phyloP scores from a whole-genome alignment of 345 rosid genomes.

The Acer yangbiense region DNA sequence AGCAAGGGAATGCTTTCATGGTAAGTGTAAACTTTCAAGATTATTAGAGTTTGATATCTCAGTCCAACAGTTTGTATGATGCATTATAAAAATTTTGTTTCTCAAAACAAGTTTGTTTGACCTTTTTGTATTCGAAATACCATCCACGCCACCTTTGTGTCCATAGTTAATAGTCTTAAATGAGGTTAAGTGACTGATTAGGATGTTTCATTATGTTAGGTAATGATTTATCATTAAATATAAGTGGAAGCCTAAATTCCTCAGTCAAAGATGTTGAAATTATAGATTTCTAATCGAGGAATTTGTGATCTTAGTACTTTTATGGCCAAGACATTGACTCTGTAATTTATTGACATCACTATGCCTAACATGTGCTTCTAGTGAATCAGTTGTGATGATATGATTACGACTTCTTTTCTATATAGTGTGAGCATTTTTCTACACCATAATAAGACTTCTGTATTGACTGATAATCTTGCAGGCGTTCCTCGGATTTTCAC shows the following conservation, averaged over 20 bases:
- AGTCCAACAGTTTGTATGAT: neutral
- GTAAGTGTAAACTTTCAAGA: slow-evolving; percentile 35
- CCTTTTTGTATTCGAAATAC: neutral
- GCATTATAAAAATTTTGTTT: neutral
- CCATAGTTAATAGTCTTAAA: neutral
- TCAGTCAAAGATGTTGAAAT: neutral
- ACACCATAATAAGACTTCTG: neutral
- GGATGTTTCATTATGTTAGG: neutral
- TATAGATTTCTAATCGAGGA: too few species aligned
- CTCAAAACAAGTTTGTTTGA: too few species aligned
- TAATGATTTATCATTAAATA: neutral
- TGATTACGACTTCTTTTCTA: neutral
- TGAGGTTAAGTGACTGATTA: neutral
- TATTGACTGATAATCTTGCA: slow-evolving; percentile 28
- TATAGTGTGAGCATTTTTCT: slow-evolving; percentile 3
- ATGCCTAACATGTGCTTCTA: neutral
- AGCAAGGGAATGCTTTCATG: slow-evolving; percentile 94
- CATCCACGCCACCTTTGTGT: neutral
- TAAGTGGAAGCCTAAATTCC: neutral
- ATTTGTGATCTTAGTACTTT: neutral
- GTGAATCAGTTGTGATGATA: neutral
- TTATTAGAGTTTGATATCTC: neutral
- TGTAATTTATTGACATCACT: neutral
- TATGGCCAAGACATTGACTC: neutral
- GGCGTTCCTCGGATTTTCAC: slow-evolving; percentile 87